Conservation (phyloP, 805 yeast genomes). For the Pichia nanzhaoensis region DNA sequence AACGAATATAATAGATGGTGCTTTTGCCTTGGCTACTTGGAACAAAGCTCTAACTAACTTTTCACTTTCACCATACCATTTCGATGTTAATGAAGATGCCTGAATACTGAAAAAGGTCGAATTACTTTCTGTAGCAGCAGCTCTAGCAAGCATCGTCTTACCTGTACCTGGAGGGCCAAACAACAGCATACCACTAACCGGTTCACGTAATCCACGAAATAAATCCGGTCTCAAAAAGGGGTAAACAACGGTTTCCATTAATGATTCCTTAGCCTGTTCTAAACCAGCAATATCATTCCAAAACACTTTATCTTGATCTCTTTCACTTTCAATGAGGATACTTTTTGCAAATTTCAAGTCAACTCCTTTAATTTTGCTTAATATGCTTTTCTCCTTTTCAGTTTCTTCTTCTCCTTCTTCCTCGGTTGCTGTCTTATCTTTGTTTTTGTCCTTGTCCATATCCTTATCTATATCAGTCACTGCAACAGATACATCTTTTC, state of each 20-base stretch:
- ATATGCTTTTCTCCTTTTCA: slow-evolving; percentile 27
- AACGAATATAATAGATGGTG: slow-evolving; percentile 91
- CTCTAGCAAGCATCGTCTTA: slow-evolving; percentile 93
- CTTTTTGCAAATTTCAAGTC: slow-evolving; percentile 76
- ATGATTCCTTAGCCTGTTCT: slow-evolving; percentile 77
- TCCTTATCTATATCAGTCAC: not conserved
- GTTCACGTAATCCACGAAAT: slow-evolving; percentile 85
- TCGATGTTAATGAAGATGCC: slow-evolving; percentile 84
- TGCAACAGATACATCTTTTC: too few species aligned
- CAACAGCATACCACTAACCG: slow-evolving; percentile 90
- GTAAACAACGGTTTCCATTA: slow-evolving; percentile 92
- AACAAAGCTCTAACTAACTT: slow-evolving; percentile 87
- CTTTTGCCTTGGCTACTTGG: slow-evolving; percentile 71
- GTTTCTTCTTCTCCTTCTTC: slow-evolving; percentile 11
- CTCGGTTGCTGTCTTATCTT: slow-evolving; percentile 14
- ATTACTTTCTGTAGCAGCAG: slow-evolving; percentile 92
- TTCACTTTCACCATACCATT: slow-evolving; percentile 87
- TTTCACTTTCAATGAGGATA: slow-evolving; percentile 80
- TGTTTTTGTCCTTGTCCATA: slow-evolving; percentile 25
- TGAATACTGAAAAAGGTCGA: slow-evolving; percentile 89
- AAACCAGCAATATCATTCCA: slow-evolving; percentile 97
- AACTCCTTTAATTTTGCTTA: slow-evolving; percentile 55
- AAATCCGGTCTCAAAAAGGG: slow-evolving; percentile 93
- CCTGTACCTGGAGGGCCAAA: slow-evolving; percentile 99
- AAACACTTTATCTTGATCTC: slow-evolving; percentile 81